Base-by-base conservation (phyloP, 2,329 filamentous ascomycete species). In the Camillea tinctor region DNA sequence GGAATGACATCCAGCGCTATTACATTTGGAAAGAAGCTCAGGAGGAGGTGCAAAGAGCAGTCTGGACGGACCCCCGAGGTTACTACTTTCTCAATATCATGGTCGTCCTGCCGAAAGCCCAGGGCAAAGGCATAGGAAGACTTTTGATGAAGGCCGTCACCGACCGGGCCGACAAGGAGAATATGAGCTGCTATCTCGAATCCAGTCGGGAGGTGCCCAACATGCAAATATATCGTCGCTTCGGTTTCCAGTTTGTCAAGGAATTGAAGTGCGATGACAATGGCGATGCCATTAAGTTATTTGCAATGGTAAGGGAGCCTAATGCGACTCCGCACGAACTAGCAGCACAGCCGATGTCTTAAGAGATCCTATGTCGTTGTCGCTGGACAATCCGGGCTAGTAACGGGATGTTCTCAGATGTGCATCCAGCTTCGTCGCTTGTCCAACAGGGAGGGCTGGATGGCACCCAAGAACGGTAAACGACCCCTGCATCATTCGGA, bases 81-180 rank as follows among this genome's bases (percentile, higher is more conserved):
- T 92, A 92, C 69, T 92, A 91, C 69, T 92, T 92, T 66, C 88
- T 89, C 64, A 92, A 92, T 68, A 90, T 92, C 62, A 85, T 92
- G 68, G 88, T 88, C 0, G 88, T 92, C 1, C 72, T 84, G 17
- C 87, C 88, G 0, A 81, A 85, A 54, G 81, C 81, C 30, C 88
- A 91, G 70, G 87, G 88, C 0, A 84, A 81, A 67, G 89, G 89
- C 0, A 82, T 92, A 2, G 89, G 88, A 0, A 84, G 84, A 61
- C 78, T 80, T 63, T 74, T 92, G 66, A 88, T 91, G 75, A 79
- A 85, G 65, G 78, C 80, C 50, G 87, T 92, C 6, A 85, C 87
- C 17, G 77, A 81, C 49, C 76, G 76, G 68, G 89, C 89, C 9
- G 89, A 92, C 72, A 73, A 74, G 4, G 86, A 91, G 70, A 83